Evolutionary conservation across 192 early-diverging fungal species (phyloP).

Genomic region (Podila epicladia): DNA sequence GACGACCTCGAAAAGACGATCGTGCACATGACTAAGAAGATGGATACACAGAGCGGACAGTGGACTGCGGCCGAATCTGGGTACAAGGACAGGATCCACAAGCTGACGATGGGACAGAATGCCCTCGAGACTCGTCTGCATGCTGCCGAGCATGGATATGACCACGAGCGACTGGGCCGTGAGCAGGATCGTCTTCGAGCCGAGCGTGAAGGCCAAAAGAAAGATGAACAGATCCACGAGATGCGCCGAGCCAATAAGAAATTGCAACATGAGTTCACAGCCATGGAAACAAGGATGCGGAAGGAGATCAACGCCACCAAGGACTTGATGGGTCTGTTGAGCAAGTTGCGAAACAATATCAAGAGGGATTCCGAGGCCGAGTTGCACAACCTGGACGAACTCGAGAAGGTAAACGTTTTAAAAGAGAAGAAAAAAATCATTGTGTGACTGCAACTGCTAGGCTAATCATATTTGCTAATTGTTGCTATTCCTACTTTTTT

Average conservation of each 20-base stretch:
- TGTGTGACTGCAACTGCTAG: background rate
- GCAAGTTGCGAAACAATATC: conserved; percentile 5
- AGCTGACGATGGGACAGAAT: background rate
- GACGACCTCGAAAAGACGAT: background rate
- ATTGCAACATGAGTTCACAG: conserved; percentile 15
- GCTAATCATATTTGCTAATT: background rate
- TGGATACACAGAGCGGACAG: background rate
- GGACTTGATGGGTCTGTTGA: conserved; percentile 10
- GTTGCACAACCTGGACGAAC: conserved; percentile 10
- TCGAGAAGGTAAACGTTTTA: conserved; percentile 15
- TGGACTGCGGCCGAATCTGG: conserved; percentile 7
- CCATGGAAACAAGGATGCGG: conserved; percentile 11
- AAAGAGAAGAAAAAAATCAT: no score
- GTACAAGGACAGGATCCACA: conserved; percentile 8
- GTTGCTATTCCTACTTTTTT: background rate
- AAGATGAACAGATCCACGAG: conserved; percentile 6
- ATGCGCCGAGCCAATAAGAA: background rate
- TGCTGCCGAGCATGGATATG: background rate
- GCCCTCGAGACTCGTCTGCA: conserved; percentile 7
- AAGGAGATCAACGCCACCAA: conserved; percentile 13
- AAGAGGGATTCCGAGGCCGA: conserved; percentile 15
- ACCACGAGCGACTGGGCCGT: background rate
- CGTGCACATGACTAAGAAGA: background rate
- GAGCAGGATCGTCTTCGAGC: conserved; percentile 7
- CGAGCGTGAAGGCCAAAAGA: conserved; percentile 3